These are phyloP conservation scores for Colletotrichum sp. DNA, from an alignment of 2,329 filamentous ascomycete species.

Conservation along the genomic window DNA sequence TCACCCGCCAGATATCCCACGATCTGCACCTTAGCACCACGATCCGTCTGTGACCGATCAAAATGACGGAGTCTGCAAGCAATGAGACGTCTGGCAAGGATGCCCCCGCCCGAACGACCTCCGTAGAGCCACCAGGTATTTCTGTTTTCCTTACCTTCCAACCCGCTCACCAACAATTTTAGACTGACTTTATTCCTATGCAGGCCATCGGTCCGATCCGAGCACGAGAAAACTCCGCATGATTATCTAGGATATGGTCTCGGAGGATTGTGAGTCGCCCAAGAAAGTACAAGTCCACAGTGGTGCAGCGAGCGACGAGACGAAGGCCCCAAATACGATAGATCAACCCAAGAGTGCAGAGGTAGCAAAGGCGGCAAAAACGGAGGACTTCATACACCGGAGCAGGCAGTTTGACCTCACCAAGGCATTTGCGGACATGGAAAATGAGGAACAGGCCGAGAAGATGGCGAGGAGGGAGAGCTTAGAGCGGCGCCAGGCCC, in stretches of 20 bases:
- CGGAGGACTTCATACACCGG: neutral
- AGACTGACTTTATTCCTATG: neutral
- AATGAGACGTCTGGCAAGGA: neutral
- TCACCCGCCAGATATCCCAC: neutral
- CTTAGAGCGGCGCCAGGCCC: neutral
- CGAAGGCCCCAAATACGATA: neutral
- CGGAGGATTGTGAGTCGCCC: neutral
- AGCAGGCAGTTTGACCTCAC: neutral
- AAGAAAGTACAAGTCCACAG: neutral
- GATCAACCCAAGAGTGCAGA: neutral
- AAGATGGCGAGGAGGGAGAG: neutral
- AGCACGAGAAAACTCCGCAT: neutral
- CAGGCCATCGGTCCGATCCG: neutral
- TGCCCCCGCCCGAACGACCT: neutral
- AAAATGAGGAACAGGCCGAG: neutral
- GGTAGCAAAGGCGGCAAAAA: neutral
- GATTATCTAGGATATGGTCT: neutral
- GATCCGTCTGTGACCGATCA: neutral
- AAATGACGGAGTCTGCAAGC: neutral
- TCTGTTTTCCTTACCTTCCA: neutral
- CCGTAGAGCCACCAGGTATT: neutral
- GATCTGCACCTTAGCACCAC: neutral
- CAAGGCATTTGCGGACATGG: neutral
- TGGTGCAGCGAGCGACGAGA: neutral
- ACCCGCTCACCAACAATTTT: neutral